Conservation (phyloP, 371 early-diverging fungal genomes). For the Funneliformis caledonium region DNA sequence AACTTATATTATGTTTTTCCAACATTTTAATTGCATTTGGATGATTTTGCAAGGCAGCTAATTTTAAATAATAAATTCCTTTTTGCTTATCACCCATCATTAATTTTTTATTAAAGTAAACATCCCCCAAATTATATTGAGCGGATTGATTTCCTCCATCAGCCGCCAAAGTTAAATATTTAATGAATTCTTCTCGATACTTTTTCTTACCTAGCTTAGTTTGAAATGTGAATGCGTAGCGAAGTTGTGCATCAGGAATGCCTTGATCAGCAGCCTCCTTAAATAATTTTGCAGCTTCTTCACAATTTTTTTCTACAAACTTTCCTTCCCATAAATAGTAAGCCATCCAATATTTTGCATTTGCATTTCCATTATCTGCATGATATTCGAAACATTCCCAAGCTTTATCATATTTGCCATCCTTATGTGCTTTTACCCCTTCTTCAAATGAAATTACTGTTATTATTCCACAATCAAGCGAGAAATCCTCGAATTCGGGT, state of each 20-base stretch:
- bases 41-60: constrained; percentile 17
- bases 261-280: constrained; percentile 28
- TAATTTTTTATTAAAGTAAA: constrained; percentile 4
- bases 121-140: constrained; percentile 30
- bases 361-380: background rate
- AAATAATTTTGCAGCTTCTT: background rate
- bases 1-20: background rate
- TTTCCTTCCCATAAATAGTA: constrained; percentile 22
- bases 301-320: background rate
- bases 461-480: background rate
- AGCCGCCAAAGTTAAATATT: constrained; percentile 30
- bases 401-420: background rate
- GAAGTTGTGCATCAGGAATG: constrained; percentile 19
- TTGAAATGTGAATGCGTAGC: background rate
- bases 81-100: background rate
- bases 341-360: constrained; percentile 29
- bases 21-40: constrained; percentile 10
- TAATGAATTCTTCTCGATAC: constrained; percentile 3
- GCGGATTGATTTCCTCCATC: constrained; percentile 23
- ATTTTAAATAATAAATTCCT: background rate
- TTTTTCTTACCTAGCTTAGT: background rate
- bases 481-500: background rate
- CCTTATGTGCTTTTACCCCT: constrained; percentile 24
- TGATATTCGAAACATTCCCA: constrained; percentile 27
- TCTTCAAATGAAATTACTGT: constrained; percentile 19